Conservation (phyloP, 2,329 filamentous ascomycete species). For the Aspergillus sojae region DNA sequence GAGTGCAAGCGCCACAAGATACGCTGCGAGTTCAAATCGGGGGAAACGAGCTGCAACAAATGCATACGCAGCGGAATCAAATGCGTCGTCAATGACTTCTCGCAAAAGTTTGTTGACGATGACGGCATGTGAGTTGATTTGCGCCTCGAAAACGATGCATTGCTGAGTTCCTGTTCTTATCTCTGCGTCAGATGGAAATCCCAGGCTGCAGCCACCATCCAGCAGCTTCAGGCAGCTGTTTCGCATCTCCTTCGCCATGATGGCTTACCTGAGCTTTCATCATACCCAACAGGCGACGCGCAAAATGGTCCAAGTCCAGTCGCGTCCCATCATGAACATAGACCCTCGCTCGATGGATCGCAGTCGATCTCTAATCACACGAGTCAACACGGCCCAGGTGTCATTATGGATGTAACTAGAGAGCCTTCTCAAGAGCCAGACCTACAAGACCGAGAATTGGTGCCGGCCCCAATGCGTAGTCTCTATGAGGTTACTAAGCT, state of each 20-base stretch:
- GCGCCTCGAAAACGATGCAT: background rate
- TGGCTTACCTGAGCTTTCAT: constrained; percentile 46
- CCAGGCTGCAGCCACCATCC: constrained; percentile 44
- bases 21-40: constrained; percentile 55
- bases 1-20: constrained; percentile 60
- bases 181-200: constrained; percentile 47
- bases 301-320: constrained; percentile 31
- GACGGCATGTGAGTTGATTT: constrained; percentile 51
- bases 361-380: constrained; percentile 29
- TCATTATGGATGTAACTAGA: constrained; percentile 47
- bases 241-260: constrained; percentile 48
- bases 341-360: constrained; percentile 28
- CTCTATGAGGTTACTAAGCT: constrained; percentile 59
- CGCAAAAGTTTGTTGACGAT: constrained; percentile 58
- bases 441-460: constrained; percentile 45
- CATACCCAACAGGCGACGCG: constrained; percentile 36
- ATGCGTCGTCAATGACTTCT: constrained; percentile 59
- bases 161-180: constrained; percentile 4
- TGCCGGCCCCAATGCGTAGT: constrained; percentile 56
- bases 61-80: constrained; percentile 54
- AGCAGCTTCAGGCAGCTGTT: constrained; percentile 49
- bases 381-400: constrained; percentile 29
- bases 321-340: constrained; percentile 31
- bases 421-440: constrained; percentile 50
- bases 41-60: constrained; percentile 51